Evolutionary conservation across 257 asterid species (phyloP).

Genomic region (Gentiana macrophylla): DNA sequence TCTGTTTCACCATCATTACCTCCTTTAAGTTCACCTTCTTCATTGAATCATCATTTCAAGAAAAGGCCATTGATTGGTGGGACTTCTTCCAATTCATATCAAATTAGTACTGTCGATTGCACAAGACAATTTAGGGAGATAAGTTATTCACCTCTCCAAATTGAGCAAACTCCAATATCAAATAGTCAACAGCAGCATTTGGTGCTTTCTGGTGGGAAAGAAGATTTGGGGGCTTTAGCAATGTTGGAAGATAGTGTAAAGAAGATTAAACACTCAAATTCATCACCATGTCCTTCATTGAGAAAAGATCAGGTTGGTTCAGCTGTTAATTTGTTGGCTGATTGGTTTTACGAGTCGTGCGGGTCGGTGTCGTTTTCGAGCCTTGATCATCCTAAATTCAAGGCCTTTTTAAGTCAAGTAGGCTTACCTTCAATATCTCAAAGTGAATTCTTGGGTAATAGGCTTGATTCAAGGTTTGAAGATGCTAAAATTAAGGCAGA

Average conservation of each 20-base stretch:
- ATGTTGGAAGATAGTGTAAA: constrained; percentile 73
- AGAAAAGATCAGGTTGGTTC: constrained; percentile 48
- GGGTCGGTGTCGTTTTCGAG: constrained; percentile 52
- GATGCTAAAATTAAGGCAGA: constrained; percentile 50
- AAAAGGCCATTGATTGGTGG: constrained; percentile 34
- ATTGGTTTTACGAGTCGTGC: constrained; percentile 74
- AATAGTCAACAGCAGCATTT: constrained; percentile 24
- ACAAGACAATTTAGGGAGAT: constrained; percentile 17
- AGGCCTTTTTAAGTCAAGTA: constrained; percentile 60
- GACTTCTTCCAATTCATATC: constrained; percentile 32
- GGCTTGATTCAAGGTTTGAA: constrained; percentile 64
- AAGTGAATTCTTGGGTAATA: constrained; percentile 37
- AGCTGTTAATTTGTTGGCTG: constrained; percentile 51
- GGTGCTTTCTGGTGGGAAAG: constrained; percentile 68
- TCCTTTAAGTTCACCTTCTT: constrained; percentile 64
- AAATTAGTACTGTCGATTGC: constrained; percentile 30
- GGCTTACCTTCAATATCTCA: constrained; percentile 54
- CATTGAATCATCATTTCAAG: constrained; percentile 42
- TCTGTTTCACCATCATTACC: constrained; percentile 48
- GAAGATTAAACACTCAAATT: constrained; percentile 59
- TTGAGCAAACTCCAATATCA: constrained; percentile 8
- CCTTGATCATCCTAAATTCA: constrained; percentile 75
- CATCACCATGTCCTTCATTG: constrained; percentile 43
- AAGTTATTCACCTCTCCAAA: constrained; percentile 19
- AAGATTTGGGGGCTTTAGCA: constrained; percentile 76